A percentile compares a stretch with the other conserved stretches of the same genome.
These are phyloP conservation scores for Thalassiosira ordinaria DNA, from an alignment of 352 stramenopile species.

Conservation along the genomic window DNA sequence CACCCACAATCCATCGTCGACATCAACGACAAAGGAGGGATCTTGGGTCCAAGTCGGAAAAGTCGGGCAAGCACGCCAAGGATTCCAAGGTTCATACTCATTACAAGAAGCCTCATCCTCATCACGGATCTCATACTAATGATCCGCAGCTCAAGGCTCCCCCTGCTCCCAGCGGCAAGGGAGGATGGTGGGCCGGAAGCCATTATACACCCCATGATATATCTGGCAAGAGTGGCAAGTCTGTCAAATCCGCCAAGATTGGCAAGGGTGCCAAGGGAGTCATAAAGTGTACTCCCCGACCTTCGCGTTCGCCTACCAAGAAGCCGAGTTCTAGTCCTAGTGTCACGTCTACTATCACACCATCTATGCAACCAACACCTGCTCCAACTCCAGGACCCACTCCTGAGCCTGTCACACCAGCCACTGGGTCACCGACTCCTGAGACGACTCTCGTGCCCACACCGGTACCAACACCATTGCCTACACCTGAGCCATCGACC, in stretches of 20 bases:
- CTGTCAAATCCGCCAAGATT: not conserved
- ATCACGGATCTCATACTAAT: too few species aligned
- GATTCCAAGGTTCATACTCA: not conserved
- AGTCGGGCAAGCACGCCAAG: too few species aligned
- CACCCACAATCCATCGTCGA: not conserved
- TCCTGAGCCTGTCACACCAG: too few species aligned
- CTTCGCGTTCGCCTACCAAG: too few species aligned
- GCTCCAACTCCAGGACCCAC: too few species aligned
- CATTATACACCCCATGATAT: too few species aligned
- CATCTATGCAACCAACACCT: too few species aligned
- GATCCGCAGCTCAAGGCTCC: too few species aligned
- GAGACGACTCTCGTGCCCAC: not conserved
- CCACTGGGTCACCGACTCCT: too few species aligned
- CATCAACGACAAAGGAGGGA: not conserved
- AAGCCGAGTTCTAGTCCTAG: too few species aligned
- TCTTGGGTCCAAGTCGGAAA: not conserved
- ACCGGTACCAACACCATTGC: not conserved
- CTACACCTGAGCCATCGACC: not conserved
- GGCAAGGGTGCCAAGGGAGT: not conserved
- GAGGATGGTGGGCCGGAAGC: too few species aligned
- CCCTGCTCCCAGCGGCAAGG: too few species aligned
- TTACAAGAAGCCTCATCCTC: not conserved
- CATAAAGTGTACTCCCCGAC: not conserved
- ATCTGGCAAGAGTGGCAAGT: conserved; percentile 1
- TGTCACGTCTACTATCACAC: not conserved